Percentiles rank a stretch among this genome's conserved stretches.
Evolutionary conservation across 345 rosid species (phyloP).

Genomic region (Citrus sinensis): DNA sequence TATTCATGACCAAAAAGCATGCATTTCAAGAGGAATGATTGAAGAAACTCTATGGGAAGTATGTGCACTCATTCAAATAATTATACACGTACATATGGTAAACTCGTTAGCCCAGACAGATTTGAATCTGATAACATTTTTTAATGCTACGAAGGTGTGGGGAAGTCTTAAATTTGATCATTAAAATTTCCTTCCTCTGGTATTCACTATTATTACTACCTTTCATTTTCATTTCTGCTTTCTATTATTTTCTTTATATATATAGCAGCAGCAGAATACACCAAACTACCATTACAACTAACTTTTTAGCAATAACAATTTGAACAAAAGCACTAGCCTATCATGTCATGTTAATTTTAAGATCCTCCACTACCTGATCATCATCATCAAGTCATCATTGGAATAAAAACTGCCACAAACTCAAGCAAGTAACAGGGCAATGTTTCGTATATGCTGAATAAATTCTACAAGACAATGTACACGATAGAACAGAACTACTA

Average conservation of each 20-base stretch:
- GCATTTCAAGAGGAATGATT: background rate
- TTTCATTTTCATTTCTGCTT: background rate
- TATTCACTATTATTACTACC: background rate
- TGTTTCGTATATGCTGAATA: background rate
- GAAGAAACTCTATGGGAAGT: background rate
- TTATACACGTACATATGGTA: background rate
- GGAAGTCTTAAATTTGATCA: background rate
- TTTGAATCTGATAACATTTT: background rate
- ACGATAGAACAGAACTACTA: conserved; percentile 21
- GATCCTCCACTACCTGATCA: background rate
- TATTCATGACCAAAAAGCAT: background rate
- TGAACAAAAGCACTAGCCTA: background rate
- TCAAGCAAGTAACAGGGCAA: background rate
- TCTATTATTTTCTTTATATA: background rate
- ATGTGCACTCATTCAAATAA: background rate
- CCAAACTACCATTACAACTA: background rate
- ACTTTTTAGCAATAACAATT: too few relatives aligned
- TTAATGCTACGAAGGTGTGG: background rate
- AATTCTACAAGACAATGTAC: background rate
- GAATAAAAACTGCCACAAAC: background rate
- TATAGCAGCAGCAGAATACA: background rate
- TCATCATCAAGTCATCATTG: background rate
- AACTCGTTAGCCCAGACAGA: background rate
- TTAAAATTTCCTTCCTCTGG: background rate
- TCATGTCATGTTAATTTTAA: background rate